Percentiles rank a stretch among this genome's conserved stretches.
These are phyloP conservation scores for Penicillium olsonii DNA, from an alignment of 2,329 filamentous ascomycete species.

Conservation along the genomic window DNA sequence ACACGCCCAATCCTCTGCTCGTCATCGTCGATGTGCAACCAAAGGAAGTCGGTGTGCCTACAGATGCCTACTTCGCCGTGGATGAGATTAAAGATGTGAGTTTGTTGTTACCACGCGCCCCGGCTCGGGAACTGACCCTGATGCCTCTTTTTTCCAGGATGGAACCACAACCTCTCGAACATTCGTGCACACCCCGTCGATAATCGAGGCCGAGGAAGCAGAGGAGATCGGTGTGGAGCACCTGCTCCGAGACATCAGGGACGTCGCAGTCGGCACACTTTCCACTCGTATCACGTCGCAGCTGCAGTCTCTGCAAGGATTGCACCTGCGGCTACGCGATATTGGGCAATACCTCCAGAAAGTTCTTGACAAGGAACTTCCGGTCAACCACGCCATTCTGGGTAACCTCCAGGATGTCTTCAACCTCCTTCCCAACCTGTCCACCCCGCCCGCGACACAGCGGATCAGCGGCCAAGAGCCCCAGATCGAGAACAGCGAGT, in stretches of 20 bases:
- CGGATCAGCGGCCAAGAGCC: constrained; percentile 61
- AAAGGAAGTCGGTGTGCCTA: constrained; percentile 95
- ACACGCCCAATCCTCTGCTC: constrained; percentile 91
- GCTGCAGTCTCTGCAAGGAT: constrained; percentile 92
- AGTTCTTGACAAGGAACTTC: constrained; percentile 87
- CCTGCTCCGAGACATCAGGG: constrained; percentile 93
- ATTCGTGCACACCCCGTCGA: constrained; percentile 96
- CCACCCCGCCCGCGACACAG: constrained; percentile 69
- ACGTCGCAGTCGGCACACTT: constrained; percentile 94
- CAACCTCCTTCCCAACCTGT: constrained; percentile 95
- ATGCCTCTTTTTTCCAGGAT: constrained; percentile 60
- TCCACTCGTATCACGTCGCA: constrained; percentile 97
- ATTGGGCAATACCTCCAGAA: constrained; percentile 96
- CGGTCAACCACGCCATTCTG: constrained; percentile 95
- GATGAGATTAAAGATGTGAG: constrained; percentile 99
- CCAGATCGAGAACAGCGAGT: constrained; percentile 71
- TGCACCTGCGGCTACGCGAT: constrained; percentile 91
- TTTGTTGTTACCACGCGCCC: constrained; percentile 18
- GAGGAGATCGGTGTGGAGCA: constrained; percentile 99
- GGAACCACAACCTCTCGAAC: constrained; percentile 96
- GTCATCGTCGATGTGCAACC: constrained; percentile 99
- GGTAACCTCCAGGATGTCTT: constrained; percentile 99
- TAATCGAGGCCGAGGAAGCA: constrained; percentile 97
- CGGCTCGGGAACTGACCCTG: constrained; percentile 4
- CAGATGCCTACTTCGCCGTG: constrained; percentile 97